Evolutionary conservation across 176 grass and related monocot genomes (phyloP), one percentile per base, ranked within the genome.

Genomic region (Tillandsia fasciculata): DNA sequence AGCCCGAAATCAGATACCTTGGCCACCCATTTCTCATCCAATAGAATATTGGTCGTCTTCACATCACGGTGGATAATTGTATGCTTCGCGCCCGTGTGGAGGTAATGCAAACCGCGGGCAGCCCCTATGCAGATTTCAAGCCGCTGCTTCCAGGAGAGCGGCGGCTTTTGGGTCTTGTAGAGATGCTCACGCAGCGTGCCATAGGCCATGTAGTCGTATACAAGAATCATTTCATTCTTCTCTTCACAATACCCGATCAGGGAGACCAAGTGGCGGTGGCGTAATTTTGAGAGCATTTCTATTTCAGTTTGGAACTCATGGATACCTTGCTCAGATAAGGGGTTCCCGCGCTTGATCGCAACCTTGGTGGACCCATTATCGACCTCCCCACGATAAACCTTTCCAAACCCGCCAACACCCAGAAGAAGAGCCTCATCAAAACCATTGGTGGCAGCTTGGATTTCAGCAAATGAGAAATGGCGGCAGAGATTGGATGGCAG

Each of bases 301-400:
- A 92, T 92, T 77, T 92, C 89, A 8, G 79, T 92, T 53, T 81
- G 85, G 63, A 92, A 92, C 69, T 92, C 85, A 8, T 83, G 79
- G 10, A 86, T 26, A 2, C 89, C 89, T 74, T 92, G 89, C 51
- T 81, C 53, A 0, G 89, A 88, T 72, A 76, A 57, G 2, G 89
- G 82, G 26, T 88, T 92, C 15, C 76, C 71, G 20, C 90, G 86
- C 64, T 94, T 95, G 51, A 95, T 87, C 3, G 86, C 90, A 14
- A 95, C 83, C 69, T 87, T 89, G 1, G 49, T 82, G 26, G 64
- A 72, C 1, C 86, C 83, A 12, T 58, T 70, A 17, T 87, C 90
- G 18, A 90, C 58, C 52, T 82, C 78, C 2, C 90, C 86, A 2
- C 28, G 76, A 47, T 90, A 95, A n/a, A 95, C 90, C 56, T 90